Percentiles rank a stretch among this genome's conserved stretches.
Conservation (phyloP, 2,329 filamentous ascomycete species). For the Sporothrix luriei region DNA sequence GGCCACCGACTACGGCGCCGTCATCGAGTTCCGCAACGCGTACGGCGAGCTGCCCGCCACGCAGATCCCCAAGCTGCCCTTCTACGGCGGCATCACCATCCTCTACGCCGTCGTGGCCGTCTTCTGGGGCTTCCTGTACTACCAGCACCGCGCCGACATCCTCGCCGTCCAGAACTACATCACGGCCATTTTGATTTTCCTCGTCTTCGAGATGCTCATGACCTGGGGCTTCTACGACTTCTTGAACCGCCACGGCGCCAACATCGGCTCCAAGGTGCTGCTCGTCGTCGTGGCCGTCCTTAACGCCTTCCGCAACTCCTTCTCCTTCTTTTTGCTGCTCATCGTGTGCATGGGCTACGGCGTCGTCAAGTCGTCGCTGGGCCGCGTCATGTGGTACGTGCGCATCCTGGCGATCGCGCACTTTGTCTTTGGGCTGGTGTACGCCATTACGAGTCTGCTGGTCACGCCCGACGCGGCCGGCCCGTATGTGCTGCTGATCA, state of each 20-base stretch:
- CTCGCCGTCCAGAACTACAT: slow-evolving; percentile 99
- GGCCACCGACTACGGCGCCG: slow-evolving; percentile 70
- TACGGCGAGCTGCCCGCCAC: slow-evolving; percentile 94
- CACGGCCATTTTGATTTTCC: slow-evolving; percentile 90
- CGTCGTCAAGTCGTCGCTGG: slow-evolving; percentile 90
- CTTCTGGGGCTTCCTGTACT: slow-evolving; percentile 95
- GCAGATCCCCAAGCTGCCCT: slow-evolving; percentile 94
- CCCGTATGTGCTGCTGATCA: slow-evolving; percentile 86
- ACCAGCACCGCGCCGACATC: slow-evolving; percentile 91
- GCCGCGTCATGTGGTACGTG: slow-evolving; percentile 91
- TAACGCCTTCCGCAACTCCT: slow-evolving; percentile 92
- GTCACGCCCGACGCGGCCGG: slow-evolving; percentile 86
- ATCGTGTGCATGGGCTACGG: slow-evolving; percentile 99
- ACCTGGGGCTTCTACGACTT: slow-evolving; percentile 99
- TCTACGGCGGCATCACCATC: slow-evolving; percentile 93
- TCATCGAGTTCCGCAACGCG: slow-evolving; percentile 91
- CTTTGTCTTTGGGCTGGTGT: slow-evolving; percentile 92
- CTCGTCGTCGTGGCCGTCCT: slow-evolving; percentile 90
- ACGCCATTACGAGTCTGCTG: slow-evolving; percentile 84
- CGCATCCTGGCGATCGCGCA: slow-evolving; percentile 88
- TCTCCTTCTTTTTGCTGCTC: slow-evolving; percentile 95
- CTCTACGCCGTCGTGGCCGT: slow-evolving; percentile 84
- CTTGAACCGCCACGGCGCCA: slow-evolving; percentile 86
- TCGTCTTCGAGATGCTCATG: slow-evolving; percentile 95
- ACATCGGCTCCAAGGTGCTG: slow-evolving; percentile 77